phyloP scores from a whole-genome alignment of 805 yeast genomes.

The Metschnikowia cubensis region DNA sequence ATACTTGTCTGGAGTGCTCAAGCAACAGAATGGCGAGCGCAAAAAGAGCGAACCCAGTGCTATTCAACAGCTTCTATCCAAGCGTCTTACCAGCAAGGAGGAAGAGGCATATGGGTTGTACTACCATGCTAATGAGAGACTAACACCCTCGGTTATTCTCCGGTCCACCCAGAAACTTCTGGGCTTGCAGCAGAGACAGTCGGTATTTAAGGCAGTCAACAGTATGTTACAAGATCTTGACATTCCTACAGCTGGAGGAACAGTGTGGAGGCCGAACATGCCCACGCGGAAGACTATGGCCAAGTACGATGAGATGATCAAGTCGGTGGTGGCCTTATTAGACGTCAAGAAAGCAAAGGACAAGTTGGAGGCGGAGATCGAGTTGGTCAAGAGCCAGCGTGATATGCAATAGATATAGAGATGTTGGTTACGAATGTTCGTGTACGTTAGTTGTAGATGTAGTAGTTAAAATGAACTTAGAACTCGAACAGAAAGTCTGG shows the following conservation, averaged over 20 bases:
- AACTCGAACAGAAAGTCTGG: not conserved
- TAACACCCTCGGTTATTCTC: conserved; percentile 76
- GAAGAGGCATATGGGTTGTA: conserved; percentile 81
- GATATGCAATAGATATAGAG: conserved; percentile 20
- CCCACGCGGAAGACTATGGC: conserved; percentile 77
- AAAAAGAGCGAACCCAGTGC: conserved; percentile 35
- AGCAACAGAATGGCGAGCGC: conserved; percentile 26
- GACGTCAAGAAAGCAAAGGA: conserved; percentile 87
- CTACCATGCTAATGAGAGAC: conserved; percentile 64
- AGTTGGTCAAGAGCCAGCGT: conserved; percentile 40
- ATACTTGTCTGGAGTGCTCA: conserved; percentile 34
- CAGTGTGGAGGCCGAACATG: conserved; percentile 70
- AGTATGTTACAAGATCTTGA: conserved; percentile 73
- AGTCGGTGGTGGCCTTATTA: conserved; percentile 63
- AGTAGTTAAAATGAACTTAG: not conserved
- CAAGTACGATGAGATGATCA: conserved; percentile 70
- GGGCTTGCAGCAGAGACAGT: conserved; percentile 53
- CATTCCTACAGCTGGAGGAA: conserved; percentile 55
- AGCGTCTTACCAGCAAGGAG: conserved; percentile 66
- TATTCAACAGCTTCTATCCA: conserved; percentile 44
- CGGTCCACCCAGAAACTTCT: conserved; percentile 58
- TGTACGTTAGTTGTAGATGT: not conserved
- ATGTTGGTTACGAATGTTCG: no score
- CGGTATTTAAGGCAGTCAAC: conserved; percentile 71
- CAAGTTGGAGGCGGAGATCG: conserved; percentile 74